A percentile compares a stretch with the other conserved stretches of the same genome.
Evolutionary conservation across 805 yeast genomes (phyloP).

Genomic region (Kuraishia piskuri): DNA sequence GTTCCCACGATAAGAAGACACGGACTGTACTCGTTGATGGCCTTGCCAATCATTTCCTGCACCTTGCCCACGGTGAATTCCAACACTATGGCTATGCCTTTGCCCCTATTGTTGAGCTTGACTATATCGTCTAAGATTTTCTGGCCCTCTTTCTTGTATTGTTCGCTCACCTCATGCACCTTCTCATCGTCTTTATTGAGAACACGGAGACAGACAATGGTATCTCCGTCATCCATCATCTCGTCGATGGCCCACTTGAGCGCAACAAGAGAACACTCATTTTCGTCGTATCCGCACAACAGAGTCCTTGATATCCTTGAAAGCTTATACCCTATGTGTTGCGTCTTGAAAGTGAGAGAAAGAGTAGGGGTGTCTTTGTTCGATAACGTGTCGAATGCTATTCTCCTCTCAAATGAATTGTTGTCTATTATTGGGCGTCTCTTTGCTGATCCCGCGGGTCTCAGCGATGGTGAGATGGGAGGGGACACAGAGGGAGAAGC

Average conservation of each 20-base stretch:
- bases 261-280: constrained; percentile 32
- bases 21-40: constrained; percentile 37
- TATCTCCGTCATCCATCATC: constrained; percentile 35
- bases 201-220: constrained; percentile 34
- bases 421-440: not conserved
- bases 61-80: constrained; percentile 37
- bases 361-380: constrained; percentile 24
- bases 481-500: not conserved
- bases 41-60: constrained; percentile 28
- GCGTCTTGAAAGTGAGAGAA: constrained; percentile 28
- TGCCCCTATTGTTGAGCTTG: constrained; percentile 23
- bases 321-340: constrained; percentile 27
- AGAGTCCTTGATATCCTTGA: constrained; percentile 31
- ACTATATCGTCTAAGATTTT: constrained; percentile 22
- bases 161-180: constrained; percentile 9
- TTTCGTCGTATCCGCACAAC: constrained; percentile 33
- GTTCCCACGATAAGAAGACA: constrained; percentile 36
- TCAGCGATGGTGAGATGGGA: not conserved
- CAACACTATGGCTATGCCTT: constrained; percentile 30
- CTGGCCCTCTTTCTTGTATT: constrained; percentile 26
- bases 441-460: not conserved
- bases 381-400: constrained; percentile 33
- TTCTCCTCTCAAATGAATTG: constrained; percentile 19
- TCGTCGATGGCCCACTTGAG: constrained; percentile 36
- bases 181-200: constrained; percentile 20